Evolutionary conservation across 805 yeast species (phyloP), one percentile per base, ranked within the genome.

Genomic region (Lipomyces starkeyi): DNA sequence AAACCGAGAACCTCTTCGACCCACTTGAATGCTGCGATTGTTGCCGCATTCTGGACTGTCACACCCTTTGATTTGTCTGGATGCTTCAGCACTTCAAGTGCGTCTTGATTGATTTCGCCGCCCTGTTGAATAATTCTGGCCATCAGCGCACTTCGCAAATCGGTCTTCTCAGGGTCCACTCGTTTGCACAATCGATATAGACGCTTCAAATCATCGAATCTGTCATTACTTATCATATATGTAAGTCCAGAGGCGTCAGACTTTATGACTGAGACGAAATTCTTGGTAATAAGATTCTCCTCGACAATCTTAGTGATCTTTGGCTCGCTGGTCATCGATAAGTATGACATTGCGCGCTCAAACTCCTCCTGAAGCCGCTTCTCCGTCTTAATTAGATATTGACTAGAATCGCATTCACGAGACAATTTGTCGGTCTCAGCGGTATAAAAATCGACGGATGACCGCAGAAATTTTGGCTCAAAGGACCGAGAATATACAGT

Each of bases 21-120:
- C 94, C 96, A 93, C 63, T 82, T 81, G 2, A 86, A 82, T 0
- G 97, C 95, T 72, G 84, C 85, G 61, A 81, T 79, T 8, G 88
- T 77, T 66, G 83, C 78, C 59, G 73, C 62, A 22, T 22, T 64
- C 53, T 66, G 71, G 22, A 61, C 61, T 2, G 62, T 58, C 27
- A 59, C 61, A 6, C 64, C 68, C 22, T 68, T 61, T 40, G 61
- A 25, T 20, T 64, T 55, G 8, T 59, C 60, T 5, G 52, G 52
- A 53, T 60, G 60, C 43, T 63, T 60, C 22, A 66, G 43, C 8
- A 58, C 67, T 37, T 63, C 64, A 3, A 59, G 34, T 2, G 78
- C 75, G 29, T 27, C 75, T 14, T 62, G 59, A 67, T 76, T 79
- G 59, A 80, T 74, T 49, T 77, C 80, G 64, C 67, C 73, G 1